Conservation (phyloP, 805 yeast genomes). For the Metschnikowia continentalis region DNA sequence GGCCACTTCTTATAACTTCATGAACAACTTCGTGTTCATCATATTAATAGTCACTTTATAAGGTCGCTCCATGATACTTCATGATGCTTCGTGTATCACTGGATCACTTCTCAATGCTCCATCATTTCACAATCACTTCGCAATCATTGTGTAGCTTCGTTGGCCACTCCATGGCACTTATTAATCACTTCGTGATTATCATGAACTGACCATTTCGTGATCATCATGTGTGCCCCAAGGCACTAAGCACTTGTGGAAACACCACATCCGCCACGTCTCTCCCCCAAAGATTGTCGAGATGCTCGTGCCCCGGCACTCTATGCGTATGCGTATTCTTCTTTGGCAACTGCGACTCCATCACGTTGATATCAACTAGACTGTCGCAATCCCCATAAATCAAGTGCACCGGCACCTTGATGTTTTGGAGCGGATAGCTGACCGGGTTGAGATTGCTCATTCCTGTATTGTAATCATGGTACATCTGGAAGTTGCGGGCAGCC, state of each 20-base stretch:
- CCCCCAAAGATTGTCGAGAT: constrained; percentile 90
- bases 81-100: no score
- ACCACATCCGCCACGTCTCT: constrained; percentile 44
- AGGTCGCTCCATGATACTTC: no score
- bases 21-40: no score
- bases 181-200: no score
- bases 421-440: constrained; percentile 36
- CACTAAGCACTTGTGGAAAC: constrained; percentile 28
- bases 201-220: no score
- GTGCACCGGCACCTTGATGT: constrained; percentile 59
- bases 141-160: no score
- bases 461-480: constrained; percentile 64
- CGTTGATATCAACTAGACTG: constrained; percentile 80
- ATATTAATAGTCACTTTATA: no score
- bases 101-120: no score
- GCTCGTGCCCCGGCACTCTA: constrained; percentile 74
- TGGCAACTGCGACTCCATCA: constrained; percentile 69
- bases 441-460: constrained; percentile 28
- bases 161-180: no score
- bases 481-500: constrained; percentile 56
- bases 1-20: no score
- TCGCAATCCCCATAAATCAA: constrained; percentile 77
- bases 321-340: constrained; percentile 42
- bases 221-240: constrained; percentile 2
- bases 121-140: no score